Evolutionary conservation across 768 basidiomycete species (phyloP), one percentile per base, ranked within the genome.

Genomic region (Naematelia encephala): DNA sequence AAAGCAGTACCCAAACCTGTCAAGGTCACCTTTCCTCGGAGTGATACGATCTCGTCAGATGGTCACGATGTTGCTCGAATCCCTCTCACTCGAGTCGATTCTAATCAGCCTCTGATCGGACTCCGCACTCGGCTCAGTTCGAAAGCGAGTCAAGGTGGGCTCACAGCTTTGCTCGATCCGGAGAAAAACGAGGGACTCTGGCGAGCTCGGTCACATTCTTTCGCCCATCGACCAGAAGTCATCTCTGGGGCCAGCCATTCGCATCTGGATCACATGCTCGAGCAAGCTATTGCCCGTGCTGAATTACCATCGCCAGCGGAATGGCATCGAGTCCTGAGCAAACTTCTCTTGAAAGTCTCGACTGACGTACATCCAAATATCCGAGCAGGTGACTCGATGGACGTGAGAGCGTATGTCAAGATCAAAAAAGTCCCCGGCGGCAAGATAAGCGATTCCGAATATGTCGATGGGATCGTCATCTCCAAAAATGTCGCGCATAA

Each of bases 341-440:
- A 82, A 66, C 80, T 98, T 16, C 86, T 93, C 1, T 83, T 97
- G 48, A 85, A 87, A 42, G 89, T 94, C 45, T 90, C 92, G 2
- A 85, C 86, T 21, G 89, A 90, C 56, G 80, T 93, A 58, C 57
- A 64, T 12, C 68, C 73, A 0, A 66, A 78, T 46, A 70, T 76
- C 63, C 64, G 68, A 22, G 86, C 90, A 72, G 91, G 91, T 1
- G 89, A 91, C 67, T 89, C 90, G 63, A 92, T 97, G 86, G 96
- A 98, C 75, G 87, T 96, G 22, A 82, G 94, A 28, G 84, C 87
- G 39, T 96, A 94, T 67, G 91, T 98, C 48, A 97, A 97, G 79
- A 93, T 98, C 78, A 98, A 99, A 81, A 94, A 94, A 78, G 88
- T 98, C 14, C 94, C 96, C 0, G 96, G 96, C 22, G 96, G 96